phyloP scores from a whole-genome alignment of 352 stramenopile species.

The Phytophthora palmivora region DNA sequence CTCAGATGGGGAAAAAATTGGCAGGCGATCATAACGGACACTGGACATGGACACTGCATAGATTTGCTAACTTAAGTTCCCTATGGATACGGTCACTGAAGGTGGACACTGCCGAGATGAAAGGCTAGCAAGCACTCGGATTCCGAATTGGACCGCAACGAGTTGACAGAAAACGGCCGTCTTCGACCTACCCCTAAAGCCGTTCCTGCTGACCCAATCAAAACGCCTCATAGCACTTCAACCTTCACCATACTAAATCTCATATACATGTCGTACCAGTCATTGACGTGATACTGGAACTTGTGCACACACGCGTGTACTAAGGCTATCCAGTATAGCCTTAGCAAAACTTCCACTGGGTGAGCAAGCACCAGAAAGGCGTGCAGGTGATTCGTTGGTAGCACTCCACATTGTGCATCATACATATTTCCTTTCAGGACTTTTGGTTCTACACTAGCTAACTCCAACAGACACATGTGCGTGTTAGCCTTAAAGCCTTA shows the following conservation, averaged over 20 bases:
- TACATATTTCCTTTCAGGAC: too few species aligned
- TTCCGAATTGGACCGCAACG: too few species aligned
- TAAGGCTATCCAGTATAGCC: too few species aligned
- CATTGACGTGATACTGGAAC: too few species aligned
- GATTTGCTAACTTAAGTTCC: neutral
- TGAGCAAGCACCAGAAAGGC: too few species aligned
- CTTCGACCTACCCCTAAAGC: constrained; percentile 7
- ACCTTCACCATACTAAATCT: constrained; percentile 5
- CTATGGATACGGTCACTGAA: constrained; percentile 1
- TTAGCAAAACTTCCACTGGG: too few species aligned
- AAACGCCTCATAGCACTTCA: constrained; percentile 11
- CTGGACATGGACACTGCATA: constrained; percentile 7
- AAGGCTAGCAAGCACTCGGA: constrained; percentile 16
- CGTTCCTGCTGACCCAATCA: constrained; percentile 24
- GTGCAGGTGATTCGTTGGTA: too few species aligned
- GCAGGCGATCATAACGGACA: neutral
- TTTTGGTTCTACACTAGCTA: too few species aligned
- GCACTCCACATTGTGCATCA: too few species aligned
- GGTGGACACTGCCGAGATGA: constrained; percentile 20
- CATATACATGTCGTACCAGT: constrained; percentile 1
- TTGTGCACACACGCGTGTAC: neutral
- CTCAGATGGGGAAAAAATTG: constrained; percentile 20
- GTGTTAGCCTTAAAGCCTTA: constrained; percentile 60
- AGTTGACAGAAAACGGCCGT: neutral
- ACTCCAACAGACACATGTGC: constrained; percentile 39